Percentiles rank a stretch among this genome's conserved stretches.
phyloP scores from a whole-genome alignment of 805 yeast genomes.

The Suhomyces prunicola region DNA sequence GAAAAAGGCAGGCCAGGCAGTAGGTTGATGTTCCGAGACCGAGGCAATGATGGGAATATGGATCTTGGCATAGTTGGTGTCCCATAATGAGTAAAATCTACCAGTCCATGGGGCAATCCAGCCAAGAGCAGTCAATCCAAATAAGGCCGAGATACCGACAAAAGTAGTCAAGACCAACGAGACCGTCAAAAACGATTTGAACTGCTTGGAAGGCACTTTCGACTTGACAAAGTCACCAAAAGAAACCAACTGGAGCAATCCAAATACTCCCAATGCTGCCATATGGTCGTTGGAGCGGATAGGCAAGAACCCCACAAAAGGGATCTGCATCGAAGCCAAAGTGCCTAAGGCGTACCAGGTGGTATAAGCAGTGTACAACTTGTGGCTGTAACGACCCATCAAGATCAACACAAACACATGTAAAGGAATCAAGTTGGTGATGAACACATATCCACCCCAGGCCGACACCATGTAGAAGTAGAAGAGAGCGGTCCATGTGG shows the following conservation, averaged over 20 bases:
- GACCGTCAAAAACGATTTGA: constrained; percentile 63
- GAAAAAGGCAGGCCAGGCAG: constrained; percentile 99
- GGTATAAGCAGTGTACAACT: constrained; percentile 84
- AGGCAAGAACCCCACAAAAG: constrained; percentile 96
- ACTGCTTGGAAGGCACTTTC: constrained; percentile 67
- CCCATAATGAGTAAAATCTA: constrained; percentile 97
- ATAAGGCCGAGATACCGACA: constrained; percentile 68
- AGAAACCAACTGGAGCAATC: constrained; percentile 86
- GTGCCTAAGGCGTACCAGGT: constrained; percentile 98
- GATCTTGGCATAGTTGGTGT: constrained; percentile 93
- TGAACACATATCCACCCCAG: constrained; percentile 99
- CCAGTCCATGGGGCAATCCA: constrained; percentile 99
- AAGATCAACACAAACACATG: constrained; percentile 86
- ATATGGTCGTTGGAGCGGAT: constrained; percentile 96
- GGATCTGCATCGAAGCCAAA: constrained; percentile 98
- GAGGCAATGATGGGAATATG: constrained; percentile 99
- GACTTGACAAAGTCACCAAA: constrained; percentile 78
- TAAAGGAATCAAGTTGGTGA: constrained; percentile 93
- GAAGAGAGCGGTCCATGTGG: constrained; percentile 76
- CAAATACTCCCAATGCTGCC: constrained; percentile 97
- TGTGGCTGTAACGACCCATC: constrained; percentile 90
- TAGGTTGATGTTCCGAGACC: constrained; percentile 98
- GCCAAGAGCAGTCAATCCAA: constrained; percentile 82
- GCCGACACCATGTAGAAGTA: constrained; percentile 99
- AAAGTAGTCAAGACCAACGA: constrained; percentile 54